A percentile compares a stretch with the other conserved stretches of the same genome.
Conservation (phyloP, 1,139 yeast species). For the Pichia sp. region DNA sequence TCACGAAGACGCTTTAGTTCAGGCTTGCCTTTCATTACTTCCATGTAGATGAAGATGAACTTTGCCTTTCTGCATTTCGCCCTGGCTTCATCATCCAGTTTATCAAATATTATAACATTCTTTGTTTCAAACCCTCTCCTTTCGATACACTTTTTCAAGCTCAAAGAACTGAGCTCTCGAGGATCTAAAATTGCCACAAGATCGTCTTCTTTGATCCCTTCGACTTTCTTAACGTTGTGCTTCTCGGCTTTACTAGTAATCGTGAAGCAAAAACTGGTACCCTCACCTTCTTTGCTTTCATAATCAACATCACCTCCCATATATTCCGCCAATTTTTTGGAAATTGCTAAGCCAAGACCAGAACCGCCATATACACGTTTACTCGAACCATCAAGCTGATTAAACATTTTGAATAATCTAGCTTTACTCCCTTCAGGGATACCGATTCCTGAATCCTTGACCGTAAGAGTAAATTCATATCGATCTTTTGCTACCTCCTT, state of each 20-base stretch:
- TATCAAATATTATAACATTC: conserved; percentile 2
- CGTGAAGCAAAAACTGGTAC: conserved; percentile 48
- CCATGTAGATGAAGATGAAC: conserved; percentile 8
- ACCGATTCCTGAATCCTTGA: conserved; percentile 60
- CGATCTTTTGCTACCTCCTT: conserved; percentile 35
- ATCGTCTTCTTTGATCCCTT: conserved; percentile 4
- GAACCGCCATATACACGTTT: conserved; percentile 57
- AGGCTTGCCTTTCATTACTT: neutral
- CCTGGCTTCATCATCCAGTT: neutral
- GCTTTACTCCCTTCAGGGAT: conserved; percentile 43
- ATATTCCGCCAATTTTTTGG: conserved; percentile 52
- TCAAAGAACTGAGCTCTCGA: conserved; percentile 13
- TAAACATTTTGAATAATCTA: conserved; percentile 55
- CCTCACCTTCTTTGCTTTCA: conserved; percentile 48
- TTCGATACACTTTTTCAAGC: conserved; percentile 35
- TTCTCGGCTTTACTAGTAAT: conserved; percentile 32
- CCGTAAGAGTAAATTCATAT: conserved; percentile 41
- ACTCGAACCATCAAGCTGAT: conserved; percentile 59
- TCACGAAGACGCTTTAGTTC: neutral
- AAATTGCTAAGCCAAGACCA: conserved; percentile 57
- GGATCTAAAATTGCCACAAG: conserved; percentile 8
- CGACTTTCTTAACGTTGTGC: conserved; percentile 7
- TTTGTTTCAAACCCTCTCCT: conserved; percentile 33
- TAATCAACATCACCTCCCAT: conserved; percentile 56
- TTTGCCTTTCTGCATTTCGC: neutral